Conservation (phyloP, 176 grass and related monocot genomes). For the Triticum urartu region DNA sequence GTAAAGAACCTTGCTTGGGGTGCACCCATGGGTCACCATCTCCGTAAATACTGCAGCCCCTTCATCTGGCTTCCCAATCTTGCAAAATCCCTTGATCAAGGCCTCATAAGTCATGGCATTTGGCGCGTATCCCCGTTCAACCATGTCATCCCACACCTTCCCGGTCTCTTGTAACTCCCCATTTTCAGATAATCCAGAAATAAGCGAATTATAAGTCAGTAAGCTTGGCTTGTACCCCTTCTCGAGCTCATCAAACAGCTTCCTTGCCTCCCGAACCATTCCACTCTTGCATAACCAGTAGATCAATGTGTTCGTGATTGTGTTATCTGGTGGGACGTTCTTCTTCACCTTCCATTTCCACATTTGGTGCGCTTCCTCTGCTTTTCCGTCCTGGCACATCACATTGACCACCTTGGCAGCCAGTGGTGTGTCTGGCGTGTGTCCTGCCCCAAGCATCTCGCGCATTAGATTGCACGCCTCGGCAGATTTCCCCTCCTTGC, state of each 20-base stretch:
- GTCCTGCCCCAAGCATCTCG: conserved; percentile 62
- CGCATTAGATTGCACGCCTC: conserved; percentile 48
- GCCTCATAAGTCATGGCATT: conserved; percentile 66
- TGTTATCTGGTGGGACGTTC: conserved; percentile 62
- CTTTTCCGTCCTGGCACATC: conserved; percentile 62
- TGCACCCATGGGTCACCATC: conserved; percentile 54
- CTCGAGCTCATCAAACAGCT: conserved; percentile 65
- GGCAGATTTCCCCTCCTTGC: conserved; percentile 45
- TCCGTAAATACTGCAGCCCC: conserved; percentile 50
- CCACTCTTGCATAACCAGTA: conserved; percentile 77
- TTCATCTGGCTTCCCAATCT: conserved; percentile 53
- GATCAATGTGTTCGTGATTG: conserved; percentile 47
- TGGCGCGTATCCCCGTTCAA: conserved; percentile 56
- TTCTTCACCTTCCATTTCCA: conserved; percentile 71
- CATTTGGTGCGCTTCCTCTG: conserved; percentile 47
- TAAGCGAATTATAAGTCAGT: conserved; percentile 70
- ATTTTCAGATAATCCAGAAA: conserved; percentile 64
- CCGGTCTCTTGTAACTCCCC: conserved; percentile 65
- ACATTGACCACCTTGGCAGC: conserved; percentile 70
- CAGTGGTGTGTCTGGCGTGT: conserved; percentile 32
- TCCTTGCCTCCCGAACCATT: conserved; percentile 56
- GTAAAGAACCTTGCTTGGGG: conserved; percentile 46
- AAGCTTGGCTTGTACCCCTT: conserved; percentile 51
- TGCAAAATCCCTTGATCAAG: conserved; percentile 76
- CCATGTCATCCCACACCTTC: conserved; percentile 74